Evolutionary conservation across 805 yeast species (phyloP).

Genomic region (Kodamaea hsintzibuensis): DNA sequence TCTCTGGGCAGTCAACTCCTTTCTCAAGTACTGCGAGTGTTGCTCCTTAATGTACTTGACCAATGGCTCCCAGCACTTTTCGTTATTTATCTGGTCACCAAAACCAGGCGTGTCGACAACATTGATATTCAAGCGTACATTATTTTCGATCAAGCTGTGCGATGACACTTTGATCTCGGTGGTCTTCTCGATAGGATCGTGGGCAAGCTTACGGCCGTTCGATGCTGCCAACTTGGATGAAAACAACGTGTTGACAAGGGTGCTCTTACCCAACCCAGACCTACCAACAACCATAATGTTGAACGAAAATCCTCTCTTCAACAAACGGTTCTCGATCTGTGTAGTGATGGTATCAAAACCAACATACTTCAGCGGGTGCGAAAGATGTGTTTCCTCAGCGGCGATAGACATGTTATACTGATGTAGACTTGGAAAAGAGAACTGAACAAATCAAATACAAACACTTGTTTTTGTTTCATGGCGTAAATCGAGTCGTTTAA

Average conservation of each 20-base stretch:
- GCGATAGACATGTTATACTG: constrained; percentile 11
- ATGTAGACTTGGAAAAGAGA: neutral
- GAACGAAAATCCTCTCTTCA: constrained; percentile 92
- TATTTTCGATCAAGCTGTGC: constrained; percentile 79
- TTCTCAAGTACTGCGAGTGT: constrained; percentile 85
- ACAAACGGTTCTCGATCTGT: constrained; percentile 88
- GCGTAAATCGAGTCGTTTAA: constrained; percentile 4
- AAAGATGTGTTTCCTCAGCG: constrained; percentile 12
- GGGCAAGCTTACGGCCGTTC: constrained; percentile 65
- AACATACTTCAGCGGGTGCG: constrained; percentile 75
- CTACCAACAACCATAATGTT: constrained; percentile 90
- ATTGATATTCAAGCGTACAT: constrained; percentile 81
- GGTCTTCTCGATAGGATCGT: constrained; percentile 80
- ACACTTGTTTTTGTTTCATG: constrained; percentile 3
- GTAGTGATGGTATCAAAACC: constrained; percentile 96
- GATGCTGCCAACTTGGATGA: constrained; percentile 76
- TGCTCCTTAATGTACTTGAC: constrained; percentile 94
- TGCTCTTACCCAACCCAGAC: constrained; percentile 93
- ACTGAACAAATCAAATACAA: neutral
- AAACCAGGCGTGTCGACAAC: constrained; percentile 97
- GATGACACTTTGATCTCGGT: constrained; percentile 74
- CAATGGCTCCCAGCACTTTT: constrained; percentile 95
- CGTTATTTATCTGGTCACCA: constrained; percentile 95
- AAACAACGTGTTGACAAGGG: constrained; percentile 87
- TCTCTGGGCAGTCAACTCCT: constrained; percentile 92